phyloP scores from a whole-genome alignment of 2,329 filamentous ascomycete species.

The Claviceps humidiphila region DNA sequence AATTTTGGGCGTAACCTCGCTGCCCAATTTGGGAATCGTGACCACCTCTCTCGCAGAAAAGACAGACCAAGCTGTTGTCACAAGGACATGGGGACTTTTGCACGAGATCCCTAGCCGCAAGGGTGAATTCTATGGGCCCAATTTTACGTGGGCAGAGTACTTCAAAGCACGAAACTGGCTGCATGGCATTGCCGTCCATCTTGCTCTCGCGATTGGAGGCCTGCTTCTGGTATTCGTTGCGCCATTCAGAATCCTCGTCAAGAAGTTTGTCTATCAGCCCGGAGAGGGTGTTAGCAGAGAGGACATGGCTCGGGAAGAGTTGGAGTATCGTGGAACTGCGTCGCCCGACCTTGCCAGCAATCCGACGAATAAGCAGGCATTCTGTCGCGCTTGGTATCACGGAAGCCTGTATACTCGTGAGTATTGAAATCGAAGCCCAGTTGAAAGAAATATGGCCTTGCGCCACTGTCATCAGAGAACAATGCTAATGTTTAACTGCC shows the following conservation, averaged over 20 bases:
- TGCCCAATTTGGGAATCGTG: conserved; percentile 41
- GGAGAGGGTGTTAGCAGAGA: conserved; percentile 42
- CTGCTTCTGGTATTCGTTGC: conserved; percentile 31
- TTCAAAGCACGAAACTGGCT: conserved; percentile 36
- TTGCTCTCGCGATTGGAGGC: conserved; percentile 28
- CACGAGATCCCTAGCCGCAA: conserved; percentile 29
- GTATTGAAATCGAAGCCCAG: conserved; percentile 14
- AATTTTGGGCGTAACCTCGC: conserved; percentile 34
- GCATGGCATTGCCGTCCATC: conserved; percentile 36
- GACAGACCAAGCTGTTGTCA: conserved; percentile 41
- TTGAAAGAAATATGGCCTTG: background rate
- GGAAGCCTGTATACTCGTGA: conserved; percentile 54
- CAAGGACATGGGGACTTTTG: conserved; percentile 50
- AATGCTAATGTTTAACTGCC: background rate
- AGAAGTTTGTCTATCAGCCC: conserved; percentile 34
- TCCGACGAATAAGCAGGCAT: conserved; percentile 33
- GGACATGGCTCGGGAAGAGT: conserved; percentile 39
- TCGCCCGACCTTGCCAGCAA: conserved; percentile 39
- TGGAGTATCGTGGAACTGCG: conserved; percentile 52
- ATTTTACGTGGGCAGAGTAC: conserved; percentile 46
- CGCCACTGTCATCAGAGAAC: background rate
- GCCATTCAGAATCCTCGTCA: conserved; percentile 31
- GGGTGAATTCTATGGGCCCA: conserved; percentile 43
- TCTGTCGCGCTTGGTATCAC: conserved; percentile 38
- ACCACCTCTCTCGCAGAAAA: conserved; percentile 37